Evolutionary conservation across 2,329 filamentous ascomycete species (phyloP), one percentile per base, ranked within the genome.

Genomic region (Aspergillus sp.): DNA sequence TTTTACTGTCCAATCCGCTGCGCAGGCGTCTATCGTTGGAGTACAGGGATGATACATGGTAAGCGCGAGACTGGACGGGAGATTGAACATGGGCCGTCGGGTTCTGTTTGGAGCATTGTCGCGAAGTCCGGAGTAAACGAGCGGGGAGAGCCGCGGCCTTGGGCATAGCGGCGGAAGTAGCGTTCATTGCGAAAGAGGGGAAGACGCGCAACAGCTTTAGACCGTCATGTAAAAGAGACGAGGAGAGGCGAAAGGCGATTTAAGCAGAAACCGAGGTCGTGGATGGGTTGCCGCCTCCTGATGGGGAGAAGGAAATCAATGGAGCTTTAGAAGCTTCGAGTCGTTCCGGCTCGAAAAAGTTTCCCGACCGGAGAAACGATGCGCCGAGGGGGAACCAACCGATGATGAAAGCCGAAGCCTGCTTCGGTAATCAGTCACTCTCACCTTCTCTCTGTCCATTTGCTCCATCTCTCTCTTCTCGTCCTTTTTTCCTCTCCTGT

Each of bases 121-220:
- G 65, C 50, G 73, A 70, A 13, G 73, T 65, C 54, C 73, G 67
- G 56, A 77, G 58, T 51, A 77, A 64, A 60, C 71, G 70, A 56
- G 70, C 65, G 59, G 73, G 72, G 54, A 76, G 56, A 55, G 70
- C 69, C 63, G 71, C 69, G 55, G 70, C 71, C 60, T 73, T 72
- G 51, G 73, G 73, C 66, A 75, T 66, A 52, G 68, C 65, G 52
- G 71, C 65, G 54, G 68, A 65, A 55, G 63, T 60, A 52, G 70
- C 63, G 62, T 70, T 74, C 73, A 75, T 76, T 48, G 60, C 66
- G 58, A 56, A 48, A 56, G 55, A 60, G 56, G 47, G 47, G 47
- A 46, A 49, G 33, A 53, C 49, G 55, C 51, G 41, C 52, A 55
- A 54, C 16, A 17, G 35, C 14, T 17, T 9, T 11, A 13, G 14